These are phyloP conservation scores for Cladosporium sp. DNA, from an alignment of 2,329 filamentous ascomycete species.

Conservation along the genomic window DNA sequence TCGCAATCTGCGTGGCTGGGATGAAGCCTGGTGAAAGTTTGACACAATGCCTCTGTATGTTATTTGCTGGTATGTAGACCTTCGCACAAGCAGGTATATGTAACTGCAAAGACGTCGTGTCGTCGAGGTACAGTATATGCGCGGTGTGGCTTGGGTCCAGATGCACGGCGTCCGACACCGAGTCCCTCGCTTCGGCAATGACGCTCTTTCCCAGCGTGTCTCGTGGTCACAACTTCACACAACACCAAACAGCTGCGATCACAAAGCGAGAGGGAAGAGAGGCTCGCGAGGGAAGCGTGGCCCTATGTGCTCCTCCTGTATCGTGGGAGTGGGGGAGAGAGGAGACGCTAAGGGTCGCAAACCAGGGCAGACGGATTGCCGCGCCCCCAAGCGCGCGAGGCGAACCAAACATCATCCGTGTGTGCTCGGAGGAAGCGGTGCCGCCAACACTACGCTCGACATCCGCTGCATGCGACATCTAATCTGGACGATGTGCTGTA, in stretches of 20 bases:
- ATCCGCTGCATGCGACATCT: neutral
- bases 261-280: neutral
- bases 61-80: too few species aligned
- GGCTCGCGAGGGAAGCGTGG: neutral
- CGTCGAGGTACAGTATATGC: neutral
- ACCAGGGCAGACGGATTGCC: conserved; percentile 3
- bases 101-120: too few species aligned
- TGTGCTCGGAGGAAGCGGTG: neutral
- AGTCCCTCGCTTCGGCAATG: neutral
- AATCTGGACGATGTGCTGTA: neutral
- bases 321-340: neutral
- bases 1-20: conserved; percentile 4
- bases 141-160: neutral
- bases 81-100: too few species aligned
- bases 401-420: neutral
- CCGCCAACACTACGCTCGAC: neutral
- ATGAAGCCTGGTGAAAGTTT: neutral
- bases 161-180: neutral
- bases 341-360: conserved; percentile 6
- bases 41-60: too few species aligned
- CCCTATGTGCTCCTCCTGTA: conserved; percentile 8
- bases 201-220: neutral
- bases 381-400: conserved; percentile 6
- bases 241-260: neutral
- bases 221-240: neutral